Conservation (phyloP, 2,329 filamentous ascomycete species). For the Verticillium isaacii region DNA sequence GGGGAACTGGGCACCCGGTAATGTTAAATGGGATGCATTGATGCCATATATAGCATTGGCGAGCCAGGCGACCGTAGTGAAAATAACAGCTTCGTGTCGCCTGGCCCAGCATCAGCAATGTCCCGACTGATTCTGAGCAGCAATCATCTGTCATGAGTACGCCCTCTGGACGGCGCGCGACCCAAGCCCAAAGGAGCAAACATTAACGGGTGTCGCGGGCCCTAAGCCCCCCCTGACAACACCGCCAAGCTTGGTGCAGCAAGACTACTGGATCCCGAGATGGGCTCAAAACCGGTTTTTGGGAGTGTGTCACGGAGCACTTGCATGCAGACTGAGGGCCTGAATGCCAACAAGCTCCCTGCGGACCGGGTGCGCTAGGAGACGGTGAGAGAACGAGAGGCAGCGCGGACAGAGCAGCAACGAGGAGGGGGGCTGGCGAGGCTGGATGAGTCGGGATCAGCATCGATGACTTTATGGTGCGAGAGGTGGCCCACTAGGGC, state of each 20-base stretch:
- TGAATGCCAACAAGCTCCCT: conserved; percentile 8
- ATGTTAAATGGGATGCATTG: no score
- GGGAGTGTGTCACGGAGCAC: conserved; percentile 8
- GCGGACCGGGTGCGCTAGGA: conserved; percentile 5
- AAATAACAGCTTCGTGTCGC: no score
- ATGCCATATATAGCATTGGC: no score
- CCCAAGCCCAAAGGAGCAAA: background rate
- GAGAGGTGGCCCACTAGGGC: background rate
- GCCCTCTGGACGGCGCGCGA: background rate
- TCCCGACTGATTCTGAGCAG: background rate
- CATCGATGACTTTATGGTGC: background rate
- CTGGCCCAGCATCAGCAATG: background rate
- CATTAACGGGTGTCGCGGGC: background rate
- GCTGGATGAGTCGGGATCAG: background rate
- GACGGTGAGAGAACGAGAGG: conserved; percentile 8
- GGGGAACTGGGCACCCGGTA: no score
- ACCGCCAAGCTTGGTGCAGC: conserved; percentile 10
- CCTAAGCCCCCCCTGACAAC: background rate
- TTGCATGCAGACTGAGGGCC: conserved; percentile 11
- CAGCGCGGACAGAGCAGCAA: background rate
- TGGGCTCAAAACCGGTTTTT: conserved; percentile 11
- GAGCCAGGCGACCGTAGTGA: no score
- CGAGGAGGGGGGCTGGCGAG: background rate
- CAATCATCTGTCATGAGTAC: background rate
- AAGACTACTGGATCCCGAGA: conserved; percentile 7